Evolutionary conservation across 805 yeast genomes (phyloP).

Genomic region (Kregervanrija delftensis): DNA sequence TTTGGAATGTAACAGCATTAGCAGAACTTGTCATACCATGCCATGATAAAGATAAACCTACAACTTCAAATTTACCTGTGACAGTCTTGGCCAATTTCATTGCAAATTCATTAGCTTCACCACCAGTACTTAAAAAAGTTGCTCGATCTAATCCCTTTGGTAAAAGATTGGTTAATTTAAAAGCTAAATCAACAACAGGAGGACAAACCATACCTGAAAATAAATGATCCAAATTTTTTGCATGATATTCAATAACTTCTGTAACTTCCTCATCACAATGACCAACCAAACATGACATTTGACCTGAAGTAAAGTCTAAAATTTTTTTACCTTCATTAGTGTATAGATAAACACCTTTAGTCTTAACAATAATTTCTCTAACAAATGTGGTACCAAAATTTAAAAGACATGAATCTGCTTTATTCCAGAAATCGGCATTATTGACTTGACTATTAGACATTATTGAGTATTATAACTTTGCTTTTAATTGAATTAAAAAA

Average conservation of each 20-base stretch:
- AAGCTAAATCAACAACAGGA: conserved; percentile 24
- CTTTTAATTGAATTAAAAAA: too few species aligned
- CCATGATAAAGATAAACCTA: conserved; percentile 24
- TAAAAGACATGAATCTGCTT: conserved; percentile 12
- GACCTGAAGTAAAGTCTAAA: conserved; percentile 24
- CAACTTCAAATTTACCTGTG: conserved; percentile 24
- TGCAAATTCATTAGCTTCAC: conserved; percentile 29
- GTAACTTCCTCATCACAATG: conserved; percentile 24
- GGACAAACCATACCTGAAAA: conserved; percentile 24
- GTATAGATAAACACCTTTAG: conserved; percentile 21
- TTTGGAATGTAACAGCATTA: conserved; percentile 19
- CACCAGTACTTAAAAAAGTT: conserved; percentile 25
- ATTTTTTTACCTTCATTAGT: conserved; percentile 17
- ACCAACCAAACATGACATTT: conserved; percentile 22
- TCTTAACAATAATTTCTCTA: conserved; percentile 14
- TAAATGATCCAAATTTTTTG: conserved; percentile 19
- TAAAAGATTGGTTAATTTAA: conserved; percentile 18
- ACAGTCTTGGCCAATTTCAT: conserved; percentile 25
- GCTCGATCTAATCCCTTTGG: conserved; percentile 21
- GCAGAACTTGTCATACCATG: conserved; percentile 27
- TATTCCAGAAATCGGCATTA: conserved; percentile 15
- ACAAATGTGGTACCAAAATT: conserved; percentile 16
- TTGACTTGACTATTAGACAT: too few species aligned
- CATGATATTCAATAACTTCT: conserved; percentile 17
- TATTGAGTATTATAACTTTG: too few species aligned